A percentile compares a stretch with the other conserved stretches of the same genome.
Evolutionary conservation across 2,329 filamentous ascomycete species (phyloP).

Genomic region (Penicillium freii): DNA sequence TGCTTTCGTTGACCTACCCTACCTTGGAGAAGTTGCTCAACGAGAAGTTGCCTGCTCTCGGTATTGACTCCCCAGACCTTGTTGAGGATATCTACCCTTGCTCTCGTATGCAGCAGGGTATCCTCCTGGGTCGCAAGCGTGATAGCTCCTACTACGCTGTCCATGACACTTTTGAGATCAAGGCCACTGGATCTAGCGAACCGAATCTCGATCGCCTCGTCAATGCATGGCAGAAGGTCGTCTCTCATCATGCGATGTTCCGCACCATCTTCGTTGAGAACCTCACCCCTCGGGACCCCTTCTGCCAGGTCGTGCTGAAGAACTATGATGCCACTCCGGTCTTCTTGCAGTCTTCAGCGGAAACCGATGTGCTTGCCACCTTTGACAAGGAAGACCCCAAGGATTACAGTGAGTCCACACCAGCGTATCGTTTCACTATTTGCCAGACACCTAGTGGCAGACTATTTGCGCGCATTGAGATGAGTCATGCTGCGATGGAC

Average conservation of each 20-base stretch:
- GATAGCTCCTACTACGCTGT: constrained; percentile 40
- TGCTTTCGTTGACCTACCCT: constrained; percentile 46
- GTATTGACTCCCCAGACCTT: constrained; percentile 33
- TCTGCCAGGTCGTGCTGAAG: constrained; percentile 38
- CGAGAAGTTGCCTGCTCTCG: constrained; percentile 39
- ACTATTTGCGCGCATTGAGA: constrained; percentile 49
- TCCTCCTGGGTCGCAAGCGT: constrained; percentile 35
- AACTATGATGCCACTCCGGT: constrained; percentile 28
- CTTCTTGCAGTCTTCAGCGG: constrained; percentile 31
- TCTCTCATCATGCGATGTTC: constrained; percentile 36
- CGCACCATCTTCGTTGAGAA: constrained; percentile 40
- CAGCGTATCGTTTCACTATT: constrained; percentile 49
- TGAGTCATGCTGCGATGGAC: constrained; percentile 55
- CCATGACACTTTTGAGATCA: constrained; percentile 39
- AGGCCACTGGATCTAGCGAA: constrained; percentile 8
- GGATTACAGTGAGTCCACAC: constrained; percentile 28
- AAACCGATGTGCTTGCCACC: constrained; percentile 29
- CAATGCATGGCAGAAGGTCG: constrained; percentile 34
- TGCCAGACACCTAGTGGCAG: constrained; percentile 41
- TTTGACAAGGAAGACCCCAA: constrained; percentile 32
- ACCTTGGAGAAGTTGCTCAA: constrained; percentile 39
- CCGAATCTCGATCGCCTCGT: constrained; percentile 30
- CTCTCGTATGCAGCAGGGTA: constrained; percentile 40
- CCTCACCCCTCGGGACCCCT: constrained; percentile 32
- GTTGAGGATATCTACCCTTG: constrained; percentile 47